Percentiles rank a stretch among this genome's conserved stretches.
Conservation (phyloP, 345 rosid genomes). For the Gossypium sturtianum region DNA sequence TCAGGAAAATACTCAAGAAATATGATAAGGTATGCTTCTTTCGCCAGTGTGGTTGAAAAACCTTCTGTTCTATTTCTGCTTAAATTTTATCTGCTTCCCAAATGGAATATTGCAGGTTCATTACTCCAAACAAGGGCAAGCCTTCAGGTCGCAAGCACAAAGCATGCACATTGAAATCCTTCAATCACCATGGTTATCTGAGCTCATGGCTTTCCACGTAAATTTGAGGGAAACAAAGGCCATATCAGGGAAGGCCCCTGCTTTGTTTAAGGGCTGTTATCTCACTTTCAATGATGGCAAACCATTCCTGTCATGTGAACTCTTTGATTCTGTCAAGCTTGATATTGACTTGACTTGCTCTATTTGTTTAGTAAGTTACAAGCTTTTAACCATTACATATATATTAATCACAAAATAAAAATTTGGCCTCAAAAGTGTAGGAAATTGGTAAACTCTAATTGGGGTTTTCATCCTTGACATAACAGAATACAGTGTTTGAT, state of each 20-base stretch:
- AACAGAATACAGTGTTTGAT: constrained; percentile 88
- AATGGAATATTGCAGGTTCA: constrained; percentile 48
- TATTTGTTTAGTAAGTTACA: constrained; percentile 77
- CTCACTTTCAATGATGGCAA: constrained; percentile 53
- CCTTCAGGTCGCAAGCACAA: constrained; percentile 77
- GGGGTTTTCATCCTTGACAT: constrained; percentile 7
- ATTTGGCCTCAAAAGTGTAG: background rate
- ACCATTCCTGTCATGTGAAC: constrained; percentile 72
- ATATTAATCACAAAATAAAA: background rate
- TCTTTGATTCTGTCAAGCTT: constrained; percentile 70
- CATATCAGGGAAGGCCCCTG: constrained; percentile 34
- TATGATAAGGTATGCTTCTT: constrained; percentile 64
- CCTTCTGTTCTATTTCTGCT: background rate
- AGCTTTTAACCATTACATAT: background rate
- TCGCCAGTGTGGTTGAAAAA: background rate
- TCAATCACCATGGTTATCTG: constrained; percentile 92
- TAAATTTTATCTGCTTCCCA: background rate
- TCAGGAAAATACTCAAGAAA: constrained; percentile 86
- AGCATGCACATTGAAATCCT: constrained; percentile 88
- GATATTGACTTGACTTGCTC: constrained; percentile 89
- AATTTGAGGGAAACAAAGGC: constrained; percentile 58
- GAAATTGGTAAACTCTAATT: background rate
- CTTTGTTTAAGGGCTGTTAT: constrained; percentile 62
- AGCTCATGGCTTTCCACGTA: constrained; percentile 88
- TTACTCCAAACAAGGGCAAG: constrained; percentile 86